phyloP scores from a whole-genome alignment of 2,329 filamentous ascomycete species.

The Ascochyta clinopodiicola region DNA sequence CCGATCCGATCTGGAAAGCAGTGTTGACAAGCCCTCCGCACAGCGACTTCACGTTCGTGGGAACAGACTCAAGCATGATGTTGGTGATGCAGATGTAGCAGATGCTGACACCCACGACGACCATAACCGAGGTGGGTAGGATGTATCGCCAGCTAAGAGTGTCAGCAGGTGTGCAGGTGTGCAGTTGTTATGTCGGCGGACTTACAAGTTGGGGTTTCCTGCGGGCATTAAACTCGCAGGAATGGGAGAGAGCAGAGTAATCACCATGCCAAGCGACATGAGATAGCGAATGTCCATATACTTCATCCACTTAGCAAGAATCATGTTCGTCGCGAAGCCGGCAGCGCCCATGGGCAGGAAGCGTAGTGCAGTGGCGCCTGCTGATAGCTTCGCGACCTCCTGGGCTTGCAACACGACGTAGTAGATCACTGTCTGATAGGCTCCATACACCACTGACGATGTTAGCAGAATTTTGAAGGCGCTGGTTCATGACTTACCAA shows the following conservation, averaged over 20 bases:
- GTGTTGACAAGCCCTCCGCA: constrained; percentile 11
- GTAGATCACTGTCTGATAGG: constrained; percentile 11
- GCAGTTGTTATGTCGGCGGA: not conserved
- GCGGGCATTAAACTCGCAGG: constrained; percentile 11
- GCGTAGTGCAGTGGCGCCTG: constrained; percentile 5
- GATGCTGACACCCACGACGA: constrained; percentile 8
- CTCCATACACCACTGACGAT: constrained; percentile 4
- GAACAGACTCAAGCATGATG: constrained; percentile 13
- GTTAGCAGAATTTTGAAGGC: not conserved
- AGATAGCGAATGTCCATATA: constrained; percentile 10
- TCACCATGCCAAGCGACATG: constrained; percentile 9
- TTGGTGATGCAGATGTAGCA: constrained; percentile 12
- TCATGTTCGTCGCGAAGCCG: constrained; percentile 12
- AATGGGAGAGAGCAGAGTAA: constrained; percentile 2
- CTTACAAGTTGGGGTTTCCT: constrained; percentile 10
- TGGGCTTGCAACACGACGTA: constrained; percentile 13
- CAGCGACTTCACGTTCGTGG: constrained; percentile 8
- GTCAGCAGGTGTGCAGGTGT: not conserved
- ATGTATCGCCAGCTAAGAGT: constrained; percentile 5
- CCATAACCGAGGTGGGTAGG: constrained; percentile 9
- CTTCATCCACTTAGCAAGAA: constrained; percentile 15
- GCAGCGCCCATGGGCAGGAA: constrained; percentile 15
- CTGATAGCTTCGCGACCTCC: constrained; percentile 7
- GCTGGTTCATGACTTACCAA: not conserved
- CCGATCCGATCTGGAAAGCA: constrained; percentile 8